These are phyloP conservation scores for Straminergon stramineum DNA, from an alignment of 225 moss, liverwort and hornwort species.

Conservation along the genomic window DNA sequence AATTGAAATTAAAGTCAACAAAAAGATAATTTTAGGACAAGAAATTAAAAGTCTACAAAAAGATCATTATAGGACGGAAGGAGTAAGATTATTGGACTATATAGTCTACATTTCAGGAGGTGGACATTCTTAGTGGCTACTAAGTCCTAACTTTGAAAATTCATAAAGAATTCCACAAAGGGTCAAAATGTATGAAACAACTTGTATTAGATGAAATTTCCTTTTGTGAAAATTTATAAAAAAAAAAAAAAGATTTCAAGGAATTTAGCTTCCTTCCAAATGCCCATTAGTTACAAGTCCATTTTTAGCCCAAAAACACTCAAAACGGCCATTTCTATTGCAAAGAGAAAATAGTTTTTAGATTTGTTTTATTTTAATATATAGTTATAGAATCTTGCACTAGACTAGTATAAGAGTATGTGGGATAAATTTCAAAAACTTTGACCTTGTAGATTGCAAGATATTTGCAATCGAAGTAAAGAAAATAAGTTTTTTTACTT, in stretches of 20 bases:
- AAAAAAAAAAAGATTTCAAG: not conserved
- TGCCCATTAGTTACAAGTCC: too few relatives aligned
- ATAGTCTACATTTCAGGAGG: not conserved
- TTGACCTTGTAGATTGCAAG: not conserved
- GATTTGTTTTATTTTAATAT: not conserved
- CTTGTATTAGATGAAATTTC: not conserved
- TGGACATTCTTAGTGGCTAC: not conserved
- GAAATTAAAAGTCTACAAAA: too few relatives aligned
- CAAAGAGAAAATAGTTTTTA: not conserved
- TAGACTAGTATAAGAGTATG: not conserved
- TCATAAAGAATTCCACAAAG: not conserved
- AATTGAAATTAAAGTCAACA: too few relatives aligned
- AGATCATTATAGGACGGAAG: too few relatives aligned
- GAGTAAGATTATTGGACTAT: too few relatives aligned
- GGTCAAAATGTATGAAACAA: not conserved
- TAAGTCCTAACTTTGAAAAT: not conserved
- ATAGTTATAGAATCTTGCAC: not conserved
- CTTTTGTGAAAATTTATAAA: fast-evolving
- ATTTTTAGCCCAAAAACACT: not conserved
- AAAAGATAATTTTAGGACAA: too few relatives aligned
- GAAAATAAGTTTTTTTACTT: not conserved
- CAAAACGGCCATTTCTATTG: not conserved
- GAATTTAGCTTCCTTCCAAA: not conserved
- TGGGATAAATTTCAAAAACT: not conserved
- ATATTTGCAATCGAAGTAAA: not conserved